These are phyloP conservation scores for Alnus rubra DNA, from an alignment of 306 rosid genomes.

Conservation along the genomic window DNA sequence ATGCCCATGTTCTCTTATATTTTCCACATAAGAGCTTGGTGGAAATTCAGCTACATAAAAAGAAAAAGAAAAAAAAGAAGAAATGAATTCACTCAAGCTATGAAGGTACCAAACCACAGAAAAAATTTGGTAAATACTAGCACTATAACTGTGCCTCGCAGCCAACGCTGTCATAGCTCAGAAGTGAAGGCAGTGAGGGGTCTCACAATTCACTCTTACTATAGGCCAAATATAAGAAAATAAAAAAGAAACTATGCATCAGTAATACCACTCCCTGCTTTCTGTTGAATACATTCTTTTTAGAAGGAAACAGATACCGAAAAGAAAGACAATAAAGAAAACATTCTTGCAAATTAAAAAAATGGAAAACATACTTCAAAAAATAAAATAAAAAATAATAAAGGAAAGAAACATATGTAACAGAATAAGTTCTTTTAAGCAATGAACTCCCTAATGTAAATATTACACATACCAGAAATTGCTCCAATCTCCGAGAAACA, in stretches of 20 bases:
- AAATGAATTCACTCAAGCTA: not conserved
- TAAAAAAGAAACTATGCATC: not conserved
- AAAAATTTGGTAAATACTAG: not conserved
- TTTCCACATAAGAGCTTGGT: not conserved
- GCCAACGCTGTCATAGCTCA: not conserved
- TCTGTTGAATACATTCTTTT: not conserved
- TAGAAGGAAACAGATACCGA: not conserved
- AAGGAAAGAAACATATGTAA: conserved; percentile 10
- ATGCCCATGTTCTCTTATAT: not conserved
- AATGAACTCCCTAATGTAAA: conserved; percentile 17
- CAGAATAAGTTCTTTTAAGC: not conserved
- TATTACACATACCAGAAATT: conserved; percentile 67
- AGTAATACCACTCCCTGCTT: not conserved
- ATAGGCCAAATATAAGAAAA: not conserved
- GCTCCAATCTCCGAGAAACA: conserved; percentile 87
- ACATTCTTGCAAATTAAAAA: not conserved
- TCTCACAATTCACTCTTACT: not conserved
- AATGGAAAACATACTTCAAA: conserved; percentile 10
- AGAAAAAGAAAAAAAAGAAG: not conserved
- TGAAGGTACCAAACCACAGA: not conserved
- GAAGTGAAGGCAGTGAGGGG: not conserved
- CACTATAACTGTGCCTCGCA: not conserved
- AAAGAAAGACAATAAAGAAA: not conserved
- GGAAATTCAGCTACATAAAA: not conserved
- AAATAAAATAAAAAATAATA: not conserved